phyloP scores from a whole-genome alignment of 805 yeast genomes.

The Starmera dryadoides region DNA sequence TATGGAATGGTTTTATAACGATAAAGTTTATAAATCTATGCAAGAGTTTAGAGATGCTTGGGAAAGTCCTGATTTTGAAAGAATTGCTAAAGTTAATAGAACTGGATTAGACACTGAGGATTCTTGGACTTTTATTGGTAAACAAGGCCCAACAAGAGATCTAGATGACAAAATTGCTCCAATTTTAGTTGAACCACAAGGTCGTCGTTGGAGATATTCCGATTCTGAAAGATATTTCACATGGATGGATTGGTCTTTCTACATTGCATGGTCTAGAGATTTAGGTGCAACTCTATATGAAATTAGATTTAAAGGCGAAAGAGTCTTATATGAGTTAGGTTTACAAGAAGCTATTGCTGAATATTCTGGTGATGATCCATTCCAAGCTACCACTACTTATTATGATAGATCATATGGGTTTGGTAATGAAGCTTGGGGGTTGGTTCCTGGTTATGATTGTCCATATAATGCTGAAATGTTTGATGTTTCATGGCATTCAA shows the following conservation, averaged over 20 bases:
- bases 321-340: slow-evolving; percentile 20
- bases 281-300: slow-evolving; percentile 18
- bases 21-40: slow-evolving; percentile 14
- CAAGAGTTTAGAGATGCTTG: slow-evolving; percentile 19
- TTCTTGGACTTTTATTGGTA: slow-evolving; percentile 10
- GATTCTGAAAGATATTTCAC: slow-evolving; percentile 21
- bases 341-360: slow-evolving; percentile 24
- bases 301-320: slow-evolving; percentile 22
- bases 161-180: slow-evolving; percentile 19
- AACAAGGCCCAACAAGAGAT: slow-evolving; percentile 7
- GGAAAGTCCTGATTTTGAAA: slow-evolving; percentile 12
- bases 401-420: slow-evolving; percentile 21
- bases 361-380: slow-evolving; percentile 24
- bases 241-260: slow-evolving; percentile 25
- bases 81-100: slow-evolving; percentile 8
- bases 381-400: slow-evolving; percentile 19
- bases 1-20: slow-evolving; percentile 17
- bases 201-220: slow-evolving; percentile 20
- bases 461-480: slow-evolving; percentile 22
- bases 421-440: slow-evolving; percentile 23
- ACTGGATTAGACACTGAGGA: slow-evolving; percentile 4
- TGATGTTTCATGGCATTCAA: slow-evolving; percentile 20
- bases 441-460: slow-evolving; percentile 23
- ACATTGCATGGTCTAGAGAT: slow-evolving; percentile 19
- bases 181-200: slow-evolving; percentile 18